Conservation (phyloP, 352 stramenopile species). For the Globisporangium nagaii region DNA sequence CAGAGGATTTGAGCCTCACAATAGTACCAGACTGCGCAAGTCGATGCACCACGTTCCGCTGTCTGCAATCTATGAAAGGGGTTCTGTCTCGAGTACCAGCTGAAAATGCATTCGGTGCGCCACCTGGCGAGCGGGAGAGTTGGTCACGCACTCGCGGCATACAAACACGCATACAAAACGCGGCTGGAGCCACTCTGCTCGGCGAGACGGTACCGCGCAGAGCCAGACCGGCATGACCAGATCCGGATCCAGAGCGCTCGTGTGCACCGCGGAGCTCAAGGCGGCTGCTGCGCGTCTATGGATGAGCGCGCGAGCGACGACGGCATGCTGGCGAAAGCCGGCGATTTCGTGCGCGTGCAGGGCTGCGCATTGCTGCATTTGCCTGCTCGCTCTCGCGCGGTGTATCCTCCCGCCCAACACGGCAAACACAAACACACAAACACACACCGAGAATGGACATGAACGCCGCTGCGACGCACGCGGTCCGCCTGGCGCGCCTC, state of each 20-base stretch:
- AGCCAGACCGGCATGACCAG: not conserved
- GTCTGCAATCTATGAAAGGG: no score
- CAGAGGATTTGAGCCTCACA: no score
- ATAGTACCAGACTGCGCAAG: no score
- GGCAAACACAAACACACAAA: not conserved
- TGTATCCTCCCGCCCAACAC: no score
- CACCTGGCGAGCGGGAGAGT: not conserved
- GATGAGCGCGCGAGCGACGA: no score
- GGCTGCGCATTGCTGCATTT: conserved; percentile 2
- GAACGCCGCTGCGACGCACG: not conserved
- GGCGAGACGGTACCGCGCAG: not conserved
- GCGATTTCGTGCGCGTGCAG: no score
- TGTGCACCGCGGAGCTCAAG: no score
- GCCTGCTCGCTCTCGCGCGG: not conserved
- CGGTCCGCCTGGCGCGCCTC: conserved; percentile 17
- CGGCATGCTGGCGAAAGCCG: no score
- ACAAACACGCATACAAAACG: conserved; percentile 1
- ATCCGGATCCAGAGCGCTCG: not conserved
- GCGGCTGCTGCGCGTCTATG: no score
- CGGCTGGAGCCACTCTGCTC: not conserved
- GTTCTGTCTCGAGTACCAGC: no score
- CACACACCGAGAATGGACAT: not conserved
- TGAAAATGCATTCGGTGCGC: not conserved
- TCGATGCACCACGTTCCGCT: no score
- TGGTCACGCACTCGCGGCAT: not conserved